A percentile compares a stretch with the other conserved stretches of the same genome.
phyloP scores from a whole-genome alignment of 2,329 filamentous ascomycete species.

The Aspergillus flavus region DNA sequence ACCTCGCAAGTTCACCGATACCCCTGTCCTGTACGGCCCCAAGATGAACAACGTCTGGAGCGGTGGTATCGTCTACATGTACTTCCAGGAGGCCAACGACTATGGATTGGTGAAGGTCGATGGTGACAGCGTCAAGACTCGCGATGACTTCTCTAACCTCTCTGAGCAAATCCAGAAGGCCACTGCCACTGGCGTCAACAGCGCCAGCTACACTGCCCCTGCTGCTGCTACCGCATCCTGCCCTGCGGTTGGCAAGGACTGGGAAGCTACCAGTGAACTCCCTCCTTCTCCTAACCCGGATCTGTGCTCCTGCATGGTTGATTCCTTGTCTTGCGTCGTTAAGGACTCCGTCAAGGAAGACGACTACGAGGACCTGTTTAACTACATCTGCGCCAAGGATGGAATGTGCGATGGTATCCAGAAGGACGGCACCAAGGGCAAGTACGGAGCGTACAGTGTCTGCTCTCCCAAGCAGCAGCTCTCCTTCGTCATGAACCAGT shows the following conservation, averaged over 20 bases:
- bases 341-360: conserved; percentile 60
- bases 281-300: conserved; percentile 78
- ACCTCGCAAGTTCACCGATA: conserved; percentile 82
- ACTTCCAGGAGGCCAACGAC: conserved; percentile 87
- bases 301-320: conserved; percentile 85
- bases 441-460: conserved; percentile 53
- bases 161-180: conserved; percentile 70
- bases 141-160: conserved; percentile 75
- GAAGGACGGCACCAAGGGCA: conserved; percentile 42
- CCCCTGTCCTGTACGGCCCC: conserved; percentile 73
- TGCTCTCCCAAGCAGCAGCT: conserved; percentile 49
- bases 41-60: conserved; percentile 88
- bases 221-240: conserved; percentile 71
- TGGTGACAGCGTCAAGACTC: conserved; percentile 63
- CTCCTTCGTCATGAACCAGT: conserved; percentile 50
- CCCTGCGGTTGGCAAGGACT: conserved; percentile 66
- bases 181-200: conserved; percentile 66
- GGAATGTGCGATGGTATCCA: conserved; percentile 43
- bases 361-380: conserved; percentile 65
- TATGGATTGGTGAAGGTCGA: conserved; percentile 70
- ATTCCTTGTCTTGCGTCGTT: conserved; percentile 71
- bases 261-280: conserved; percentile 70
- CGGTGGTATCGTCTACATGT: conserved; percentile 99
- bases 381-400: conserved; percentile 44
- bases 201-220: conserved; percentile 69